phyloP scores from a whole-genome alignment of 2,329 filamentous ascomycete genomes.

The Fusarium odoratissimum region DNA sequence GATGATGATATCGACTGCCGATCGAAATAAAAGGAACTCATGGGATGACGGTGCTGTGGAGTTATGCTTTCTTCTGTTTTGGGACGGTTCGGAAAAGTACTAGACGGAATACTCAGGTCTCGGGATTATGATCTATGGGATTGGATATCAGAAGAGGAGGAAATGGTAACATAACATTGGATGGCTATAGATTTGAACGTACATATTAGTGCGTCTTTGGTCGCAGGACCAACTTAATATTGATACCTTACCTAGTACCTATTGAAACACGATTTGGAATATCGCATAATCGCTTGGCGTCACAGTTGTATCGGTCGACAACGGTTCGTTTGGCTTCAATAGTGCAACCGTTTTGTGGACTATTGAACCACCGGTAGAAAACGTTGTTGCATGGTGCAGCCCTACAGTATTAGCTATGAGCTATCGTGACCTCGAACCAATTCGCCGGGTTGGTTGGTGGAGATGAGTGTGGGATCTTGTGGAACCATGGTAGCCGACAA shows the following conservation, averaged over 20 bases:
- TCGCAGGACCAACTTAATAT: constrained; percentile 38
- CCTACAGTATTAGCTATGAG: constrained; percentile 36
- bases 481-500: constrained; percentile 26
- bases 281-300: constrained; percentile 11
- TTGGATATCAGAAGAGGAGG: constrained; percentile 37
- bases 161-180: constrained; percentile 31
- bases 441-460: constrained; percentile 38
- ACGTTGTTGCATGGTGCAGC: constrained; percentile 34
- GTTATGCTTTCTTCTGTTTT: constrained; percentile 40
- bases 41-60: constrained; percentile 39
- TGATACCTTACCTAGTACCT: constrained; percentile 23
- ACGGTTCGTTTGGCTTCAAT: constrained; percentile 12
- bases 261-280: constrained; percentile 10
- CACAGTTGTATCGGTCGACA: background rate
- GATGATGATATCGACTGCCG: constrained; percentile 42
- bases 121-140: constrained; percentile 35
- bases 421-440: constrained; percentile 37
- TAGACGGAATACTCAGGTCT: constrained; percentile 42
- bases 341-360: constrained; percentile 17
- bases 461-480: constrained; percentile 37
- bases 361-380: constrained; percentile 3
- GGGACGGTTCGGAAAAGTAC: constrained; percentile 45
- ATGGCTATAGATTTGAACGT: constrained; percentile 41
- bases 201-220: constrained; percentile 38
- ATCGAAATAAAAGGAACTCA: constrained; percentile 38